Conservation (phyloP, 352 stramenopile genomes). For the Globisporangium heterothallicum region DNA sequence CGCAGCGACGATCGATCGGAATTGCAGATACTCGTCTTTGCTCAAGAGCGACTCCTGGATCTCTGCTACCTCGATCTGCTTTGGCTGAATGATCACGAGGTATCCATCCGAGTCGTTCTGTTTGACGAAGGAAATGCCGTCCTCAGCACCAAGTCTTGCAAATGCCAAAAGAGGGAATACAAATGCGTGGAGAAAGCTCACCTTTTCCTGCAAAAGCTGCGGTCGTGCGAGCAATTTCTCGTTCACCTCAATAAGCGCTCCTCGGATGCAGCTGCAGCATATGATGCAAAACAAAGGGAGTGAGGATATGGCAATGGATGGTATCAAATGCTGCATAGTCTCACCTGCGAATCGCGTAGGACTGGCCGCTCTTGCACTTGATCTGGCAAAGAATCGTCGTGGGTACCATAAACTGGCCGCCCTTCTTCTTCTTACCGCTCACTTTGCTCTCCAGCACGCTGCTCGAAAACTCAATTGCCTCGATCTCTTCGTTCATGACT, state of each 20-base stretch:
- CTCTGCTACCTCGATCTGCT: slow-evolving; percentile 67
- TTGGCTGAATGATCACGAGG: slow-evolving; percentile 78
- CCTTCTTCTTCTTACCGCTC: slow-evolving; percentile 86
- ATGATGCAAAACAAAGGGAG: too few relatives aligned
- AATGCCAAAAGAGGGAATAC: background rate
- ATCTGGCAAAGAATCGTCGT: slow-evolving; percentile 63
- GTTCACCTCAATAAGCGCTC: slow-evolving; percentile 76
- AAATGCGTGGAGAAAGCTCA: slow-evolving; percentile 3
- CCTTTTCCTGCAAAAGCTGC: slow-evolving; percentile 52
- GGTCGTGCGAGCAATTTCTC: slow-evolving; percentile 52
- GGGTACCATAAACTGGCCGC: slow-evolving; percentile 64
- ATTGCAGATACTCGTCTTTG: slow-evolving; percentile 74
- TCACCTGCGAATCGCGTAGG: slow-evolving; percentile 57
- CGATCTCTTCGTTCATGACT: slow-evolving; percentile 58
- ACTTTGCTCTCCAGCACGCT: slow-evolving; percentile 68
- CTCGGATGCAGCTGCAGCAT: slow-evolving; percentile 81
- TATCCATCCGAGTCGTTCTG: slow-evolving; percentile 71
- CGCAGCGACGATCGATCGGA: slow-evolving; percentile 33
- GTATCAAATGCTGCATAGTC: background rate
- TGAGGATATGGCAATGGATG: too few relatives aligned
- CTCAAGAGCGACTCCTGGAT: slow-evolving; percentile 80
- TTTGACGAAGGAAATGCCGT: background rate
- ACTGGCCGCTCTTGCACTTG: slow-evolving; percentile 51
- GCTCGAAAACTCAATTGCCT: slow-evolving; percentile 53
- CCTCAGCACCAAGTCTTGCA: background rate